phyloP scores from a whole-genome alignment of 1,139 yeast genomes.

The Saccharomyces hybrid region DNA sequence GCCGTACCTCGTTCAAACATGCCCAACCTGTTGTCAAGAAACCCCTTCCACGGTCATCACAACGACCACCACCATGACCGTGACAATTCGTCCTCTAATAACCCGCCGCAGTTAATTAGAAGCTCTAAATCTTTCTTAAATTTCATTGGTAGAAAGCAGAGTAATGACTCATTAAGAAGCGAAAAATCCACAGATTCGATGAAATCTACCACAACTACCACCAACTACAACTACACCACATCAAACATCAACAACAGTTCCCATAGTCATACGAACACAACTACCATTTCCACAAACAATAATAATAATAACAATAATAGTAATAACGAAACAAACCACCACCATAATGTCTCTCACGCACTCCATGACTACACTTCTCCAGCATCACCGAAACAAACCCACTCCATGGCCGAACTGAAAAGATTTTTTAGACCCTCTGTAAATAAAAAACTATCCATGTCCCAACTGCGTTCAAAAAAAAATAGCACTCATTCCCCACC shows the following conservation, averaged over 20 bases:
- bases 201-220: conserved; percentile 5
- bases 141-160: conserved; percentile 24
- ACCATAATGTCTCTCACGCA: conserved; percentile 1
- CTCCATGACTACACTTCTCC: conserved; percentile 5
- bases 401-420: conserved; percentile 71
- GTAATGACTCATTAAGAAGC: conserved; percentile 25
- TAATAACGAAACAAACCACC: conserved; percentile 5
- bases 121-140: conserved; percentile 24
- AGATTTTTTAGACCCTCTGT: conserved; percentile 46
- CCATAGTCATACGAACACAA: conserved; percentile 6
- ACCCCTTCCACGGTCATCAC: conserved; percentile 22
- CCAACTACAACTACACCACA: background rate
- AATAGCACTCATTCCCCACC: conserved; percentile 9
- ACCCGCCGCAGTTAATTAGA: conserved; percentile 14
- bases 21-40: conserved; percentile 23
- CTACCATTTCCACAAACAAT: conserved; percentile 3
- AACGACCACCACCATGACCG: conserved; percentile 8
- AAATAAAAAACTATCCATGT: conserved; percentile 15
- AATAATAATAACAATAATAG: conserved; percentile 4
- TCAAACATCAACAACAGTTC: background rate
- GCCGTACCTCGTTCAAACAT: conserved; percentile 5
- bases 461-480: conserved; percentile 11
- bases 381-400: conserved; percentile 31
- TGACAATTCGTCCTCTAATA: background rate
- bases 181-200: conserved; percentile 23